A percentile compares a stretch with the other conserved stretches of the same genome.
These are phyloP conservation scores for Teunomyces aglyptinius DNA, from an alignment of 805 yeast genomes.

Conservation along the genomic window DNA sequence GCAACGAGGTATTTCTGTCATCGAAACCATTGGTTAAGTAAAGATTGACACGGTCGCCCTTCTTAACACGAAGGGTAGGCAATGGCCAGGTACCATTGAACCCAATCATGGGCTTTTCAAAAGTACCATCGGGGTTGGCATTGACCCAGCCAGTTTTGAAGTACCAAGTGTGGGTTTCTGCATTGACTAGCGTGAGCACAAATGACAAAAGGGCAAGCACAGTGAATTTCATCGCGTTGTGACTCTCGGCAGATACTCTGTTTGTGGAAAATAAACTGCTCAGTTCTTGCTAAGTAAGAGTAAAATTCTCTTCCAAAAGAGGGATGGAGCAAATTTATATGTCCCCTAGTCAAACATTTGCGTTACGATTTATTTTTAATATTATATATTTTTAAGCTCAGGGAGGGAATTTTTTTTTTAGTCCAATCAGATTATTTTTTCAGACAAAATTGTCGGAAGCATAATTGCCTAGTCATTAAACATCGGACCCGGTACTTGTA, in stretches of 20 bases:
- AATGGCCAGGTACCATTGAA: slow-evolving; percentile 79
- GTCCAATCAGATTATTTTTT: not conserved
- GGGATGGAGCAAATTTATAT: slow-evolving; percentile 5
- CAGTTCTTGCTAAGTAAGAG: slow-evolving; percentile 1
- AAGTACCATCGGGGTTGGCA: slow-evolving; percentile 68
- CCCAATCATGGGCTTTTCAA: slow-evolving; percentile 57
- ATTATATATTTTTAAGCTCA: not conserved
- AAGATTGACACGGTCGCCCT: slow-evolving; percentile 75
- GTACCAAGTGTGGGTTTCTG: slow-evolving; percentile 59
- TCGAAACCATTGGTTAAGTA: slow-evolving; percentile 73
- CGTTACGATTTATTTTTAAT: not conserved
- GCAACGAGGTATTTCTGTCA: slow-evolving; percentile 71
- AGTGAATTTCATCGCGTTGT: not conserved
- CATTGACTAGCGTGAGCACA: slow-evolving; percentile 15
- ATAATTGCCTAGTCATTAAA: not conserved
- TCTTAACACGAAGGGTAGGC: slow-evolving; percentile 75
- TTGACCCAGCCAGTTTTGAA: slow-evolving; percentile 65
- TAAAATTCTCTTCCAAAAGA: not conserved
- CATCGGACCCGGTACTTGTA: too few relatives aligned
- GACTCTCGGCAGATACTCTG: not conserved
- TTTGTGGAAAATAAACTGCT: slow-evolving; percentile 1
- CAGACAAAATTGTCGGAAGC: not conserved
- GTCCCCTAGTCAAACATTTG: not conserved
- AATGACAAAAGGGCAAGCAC: slow-evolving; percentile 1
- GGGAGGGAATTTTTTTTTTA: not conserved